A percentile compares a stretch with the other conserved stretches of the same genome.
phyloP scores from a whole-genome alignment of 1,139 yeast genomes.

The Debaryomycetaceae sp. region DNA sequence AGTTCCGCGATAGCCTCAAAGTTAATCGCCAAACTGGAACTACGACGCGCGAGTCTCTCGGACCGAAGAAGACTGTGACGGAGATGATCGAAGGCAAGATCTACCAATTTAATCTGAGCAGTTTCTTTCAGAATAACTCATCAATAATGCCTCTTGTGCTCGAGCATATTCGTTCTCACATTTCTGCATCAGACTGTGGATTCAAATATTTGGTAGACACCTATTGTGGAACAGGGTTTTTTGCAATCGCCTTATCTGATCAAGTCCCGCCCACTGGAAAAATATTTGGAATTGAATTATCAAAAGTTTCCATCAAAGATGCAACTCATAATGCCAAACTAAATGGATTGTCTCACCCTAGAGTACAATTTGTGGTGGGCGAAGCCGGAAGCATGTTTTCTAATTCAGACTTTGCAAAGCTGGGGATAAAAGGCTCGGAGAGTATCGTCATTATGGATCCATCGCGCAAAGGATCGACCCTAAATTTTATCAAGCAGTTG shows the following conservation, averaged over 20 bases:
- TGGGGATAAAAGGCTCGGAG: constrained; percentile 19
- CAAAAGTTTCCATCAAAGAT: constrained; percentile 20
- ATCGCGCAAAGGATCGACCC: constrained; percentile 32
- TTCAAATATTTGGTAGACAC: constrained; percentile 28
- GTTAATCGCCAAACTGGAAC: constrained; percentile 23
- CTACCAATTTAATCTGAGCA: constrained; percentile 23
- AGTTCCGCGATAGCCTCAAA: constrained; percentile 25
- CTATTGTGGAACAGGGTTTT: constrained; percentile 38
- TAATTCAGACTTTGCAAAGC: constrained; percentile 13
- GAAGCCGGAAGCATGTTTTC: constrained; percentile 25
- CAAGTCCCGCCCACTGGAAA: constrained; percentile 20
- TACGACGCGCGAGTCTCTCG: constrained; percentile 15
- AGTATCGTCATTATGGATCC: constrained; percentile 36
- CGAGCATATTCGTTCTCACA: constrained; percentile 19
- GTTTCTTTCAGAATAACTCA: constrained; percentile 28
- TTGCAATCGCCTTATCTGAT: constrained; percentile 28
- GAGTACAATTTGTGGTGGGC: constrained; percentile 27
- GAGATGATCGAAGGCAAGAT: constrained; percentile 20
- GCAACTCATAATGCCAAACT: constrained; percentile 31
- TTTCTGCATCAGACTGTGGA: constrained; percentile 4
- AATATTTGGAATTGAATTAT: constrained; percentile 34
- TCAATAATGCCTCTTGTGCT: constrained; percentile 25
- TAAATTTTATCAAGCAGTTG: constrained; percentile 23
- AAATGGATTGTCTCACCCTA: constrained; percentile 22
- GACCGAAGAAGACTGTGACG: constrained; percentile 16